Conservation (phyloP, 2,329 filamentous ascomycete genomes). For the Periconia sp. region DNA sequence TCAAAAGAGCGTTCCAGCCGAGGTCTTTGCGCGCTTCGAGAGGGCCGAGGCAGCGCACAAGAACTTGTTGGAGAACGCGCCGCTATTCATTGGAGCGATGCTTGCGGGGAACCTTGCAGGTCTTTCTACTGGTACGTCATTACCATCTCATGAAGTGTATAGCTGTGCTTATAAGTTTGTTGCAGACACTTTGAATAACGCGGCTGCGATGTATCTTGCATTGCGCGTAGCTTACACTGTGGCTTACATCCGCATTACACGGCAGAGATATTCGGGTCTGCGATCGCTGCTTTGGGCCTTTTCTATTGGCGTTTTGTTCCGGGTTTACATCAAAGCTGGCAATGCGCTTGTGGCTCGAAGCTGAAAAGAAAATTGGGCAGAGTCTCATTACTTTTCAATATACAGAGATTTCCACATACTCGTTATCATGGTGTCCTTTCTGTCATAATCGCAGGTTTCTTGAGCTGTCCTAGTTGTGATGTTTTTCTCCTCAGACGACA, state of each 20-base stretch:
- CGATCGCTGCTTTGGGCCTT: slow-evolving; percentile 21
- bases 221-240: slow-evolving; percentile 26
- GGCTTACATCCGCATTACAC: slow-evolving; percentile 27
- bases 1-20: slow-evolving; percentile 37
- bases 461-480: too few species aligned
- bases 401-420: too few species aligned
- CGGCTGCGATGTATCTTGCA: slow-evolving; percentile 19
- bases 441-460: too few species aligned
- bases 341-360: slow-evolving; percentile 17
- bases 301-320: slow-evolving; percentile 15
- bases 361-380: too few species aligned
- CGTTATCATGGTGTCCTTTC: too few species aligned
- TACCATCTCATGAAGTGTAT: not conserved
- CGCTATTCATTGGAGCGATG: slow-evolving; percentile 53
- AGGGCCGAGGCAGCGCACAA: slow-evolving; percentile 52
- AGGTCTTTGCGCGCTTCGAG: slow-evolving; percentile 48
- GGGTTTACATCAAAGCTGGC: slow-evolving; percentile 29
- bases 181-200: slow-evolving; percentile 28
- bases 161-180: slow-evolving; percentile 3
- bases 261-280: slow-evolving; percentile 21
- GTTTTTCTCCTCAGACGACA: too few species aligned
- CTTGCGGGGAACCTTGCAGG: slow-evolving; percentile 49
- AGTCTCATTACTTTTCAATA: too few species aligned
- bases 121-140: slow-evolving; percentile 22
- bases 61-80: slow-evolving; percentile 55